Evolutionary conservation across 208 protist species (phyloP).

Genomic region (Crithidia brevicula): DNA sequence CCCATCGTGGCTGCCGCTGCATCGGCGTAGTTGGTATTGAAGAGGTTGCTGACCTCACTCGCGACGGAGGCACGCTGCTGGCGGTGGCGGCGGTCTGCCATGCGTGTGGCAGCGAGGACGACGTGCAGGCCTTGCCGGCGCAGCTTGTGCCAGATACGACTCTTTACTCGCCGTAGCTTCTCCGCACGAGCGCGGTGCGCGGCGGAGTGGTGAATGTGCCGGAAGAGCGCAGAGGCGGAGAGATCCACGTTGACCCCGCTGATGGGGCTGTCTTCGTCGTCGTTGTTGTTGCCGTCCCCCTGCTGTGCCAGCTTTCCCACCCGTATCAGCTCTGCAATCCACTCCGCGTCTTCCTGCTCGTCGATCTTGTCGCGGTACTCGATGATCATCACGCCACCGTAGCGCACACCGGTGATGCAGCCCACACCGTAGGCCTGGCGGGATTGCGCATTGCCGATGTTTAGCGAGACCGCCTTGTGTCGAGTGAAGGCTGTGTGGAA

Average conservation of each 20-base stretch:
- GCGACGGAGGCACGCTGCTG: conserved; percentile 18
- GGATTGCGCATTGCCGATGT: conserved; percentile 45
- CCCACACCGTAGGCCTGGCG: conserved; percentile 58
- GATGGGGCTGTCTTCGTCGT: neutral
- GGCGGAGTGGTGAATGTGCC: conserved; percentile 1
- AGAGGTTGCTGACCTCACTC: conserved; percentile 20
- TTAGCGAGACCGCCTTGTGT: conserved; percentile 60
- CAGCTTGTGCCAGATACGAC: conserved; percentile 37
- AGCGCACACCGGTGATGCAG: conserved; percentile 60
- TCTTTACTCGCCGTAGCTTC: conserved; percentile 39
- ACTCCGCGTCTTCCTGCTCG: conserved; percentile 39
- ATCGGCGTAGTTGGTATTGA: conserved; percentile 4
- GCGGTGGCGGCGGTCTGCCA: conserved; percentile 34
- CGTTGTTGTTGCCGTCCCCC: neutral
- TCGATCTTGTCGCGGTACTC: conserved; percentile 59
- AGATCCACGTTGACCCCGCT: neutral
- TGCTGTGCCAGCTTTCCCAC: conserved; percentile 8
- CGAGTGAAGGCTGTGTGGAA: conserved; percentile 42
- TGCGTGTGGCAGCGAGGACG: conserved; percentile 46
- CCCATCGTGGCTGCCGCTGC: conserved; percentile 7
- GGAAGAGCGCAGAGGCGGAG: conserved; percentile 7
- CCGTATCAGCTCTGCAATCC: conserved; percentile 38
- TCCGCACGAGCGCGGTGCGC: conserved; percentile 27
- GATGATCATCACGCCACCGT: conserved; percentile 63
- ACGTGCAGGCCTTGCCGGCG: conserved; percentile 40